Evolutionary conservation across 306 rosid species (phyloP).

Genomic region (Ammopiptanthus mongolicus): DNA sequence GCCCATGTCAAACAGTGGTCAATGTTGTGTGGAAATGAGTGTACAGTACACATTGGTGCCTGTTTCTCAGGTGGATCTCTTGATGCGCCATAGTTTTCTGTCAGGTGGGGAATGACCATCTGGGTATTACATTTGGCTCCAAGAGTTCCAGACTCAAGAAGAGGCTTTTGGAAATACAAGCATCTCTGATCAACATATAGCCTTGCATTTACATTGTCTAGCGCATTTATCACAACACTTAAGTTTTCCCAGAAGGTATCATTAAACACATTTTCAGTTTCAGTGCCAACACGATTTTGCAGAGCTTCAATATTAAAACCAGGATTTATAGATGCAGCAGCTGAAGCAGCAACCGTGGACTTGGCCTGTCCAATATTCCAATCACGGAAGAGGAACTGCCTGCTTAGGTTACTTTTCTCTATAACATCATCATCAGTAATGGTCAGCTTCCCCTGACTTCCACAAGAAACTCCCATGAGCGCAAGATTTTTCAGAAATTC

Average conservation of each 20-base stretch:
- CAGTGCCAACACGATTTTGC: conserved; percentile 80
- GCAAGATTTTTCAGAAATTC: conserved; percentile 83
- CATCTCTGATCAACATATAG: conserved; percentile 87
- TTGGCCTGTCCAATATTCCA: conserved; percentile 95
- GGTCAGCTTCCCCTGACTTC: conserved; percentile 60
- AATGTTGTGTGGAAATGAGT: conserved; percentile 89
- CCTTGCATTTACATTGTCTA: conserved; percentile 87
- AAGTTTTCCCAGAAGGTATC: conserved; percentile 78
- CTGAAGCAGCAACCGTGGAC: conserved; percentile 83
- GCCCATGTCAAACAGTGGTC: conserved; percentile 97
- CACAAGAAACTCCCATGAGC: conserved; percentile 89
- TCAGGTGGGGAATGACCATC: conserved; percentile 87
- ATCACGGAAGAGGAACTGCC: conserved; percentile 93
- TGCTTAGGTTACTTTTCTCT: conserved; percentile 89
- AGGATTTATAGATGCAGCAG: conserved; percentile 64
- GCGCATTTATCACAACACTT: conserved; percentile 65
- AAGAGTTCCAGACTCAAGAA: conserved; percentile 90
- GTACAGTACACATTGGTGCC: conserved; percentile 94
- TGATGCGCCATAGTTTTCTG: conserved; percentile 95
- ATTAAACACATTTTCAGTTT: conserved; percentile 76
- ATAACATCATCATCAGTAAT: conserved; percentile 89
- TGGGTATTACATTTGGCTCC: conserved; percentile 95
- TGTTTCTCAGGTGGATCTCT: conserved; percentile 94
- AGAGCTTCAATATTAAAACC: conserved; percentile 57
- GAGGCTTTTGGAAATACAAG: conserved; percentile 86